Conservation (phyloP, 1,139 yeast genomes). For the Yamadazyma aaseri region DNA sequence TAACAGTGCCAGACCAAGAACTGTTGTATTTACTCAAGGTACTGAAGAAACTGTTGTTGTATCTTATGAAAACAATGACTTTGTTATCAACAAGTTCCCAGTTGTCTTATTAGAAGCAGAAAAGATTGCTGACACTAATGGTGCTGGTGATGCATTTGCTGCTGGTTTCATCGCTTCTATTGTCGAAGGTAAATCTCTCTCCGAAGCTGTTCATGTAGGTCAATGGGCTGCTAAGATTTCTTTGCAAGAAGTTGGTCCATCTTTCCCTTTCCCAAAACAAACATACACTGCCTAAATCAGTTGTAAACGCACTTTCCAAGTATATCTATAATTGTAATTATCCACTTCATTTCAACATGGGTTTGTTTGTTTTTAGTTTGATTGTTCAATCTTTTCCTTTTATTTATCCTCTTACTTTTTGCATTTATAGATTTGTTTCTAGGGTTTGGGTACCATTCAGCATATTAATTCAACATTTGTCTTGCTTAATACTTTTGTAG, state of each 20-base stretch:
- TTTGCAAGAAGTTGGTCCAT: constrained; percentile 90
- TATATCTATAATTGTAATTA: neutral
- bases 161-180: constrained; percentile 94
- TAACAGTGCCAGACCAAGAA: constrained; percentile 69
- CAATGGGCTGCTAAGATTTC: constrained; percentile 96
- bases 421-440: constrained; percentile 4
- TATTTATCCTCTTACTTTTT: neutral
- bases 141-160: constrained; percentile 99
- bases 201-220: constrained; percentile 74
- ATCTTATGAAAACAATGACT: constrained; percentile 47
- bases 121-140: constrained; percentile 87
- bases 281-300: constrained; percentile 36
- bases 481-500: constrained; percentile 9
- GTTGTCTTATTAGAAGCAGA: constrained; percentile 69
- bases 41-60: constrained; percentile 83
- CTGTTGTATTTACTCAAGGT: constrained; percentile 91
- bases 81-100: constrained; percentile 51
- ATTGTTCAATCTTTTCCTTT: constrained; percentile 1
- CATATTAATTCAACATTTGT: constrained; percentile 2
- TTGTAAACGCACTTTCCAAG: neutral
- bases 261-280: constrained; percentile 84
- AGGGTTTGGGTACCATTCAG: neutral
- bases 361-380: constrained; percentile 4
- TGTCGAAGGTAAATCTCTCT: constrained; percentile 70
- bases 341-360: constrained; percentile 16